Percentiles rank a stretch among this genome's conserved stretches.
These are phyloP conservation scores for Amaranthus palmeri DNA, from an alignment of 148 eudicot genomes.

Conservation along the genomic window DNA sequence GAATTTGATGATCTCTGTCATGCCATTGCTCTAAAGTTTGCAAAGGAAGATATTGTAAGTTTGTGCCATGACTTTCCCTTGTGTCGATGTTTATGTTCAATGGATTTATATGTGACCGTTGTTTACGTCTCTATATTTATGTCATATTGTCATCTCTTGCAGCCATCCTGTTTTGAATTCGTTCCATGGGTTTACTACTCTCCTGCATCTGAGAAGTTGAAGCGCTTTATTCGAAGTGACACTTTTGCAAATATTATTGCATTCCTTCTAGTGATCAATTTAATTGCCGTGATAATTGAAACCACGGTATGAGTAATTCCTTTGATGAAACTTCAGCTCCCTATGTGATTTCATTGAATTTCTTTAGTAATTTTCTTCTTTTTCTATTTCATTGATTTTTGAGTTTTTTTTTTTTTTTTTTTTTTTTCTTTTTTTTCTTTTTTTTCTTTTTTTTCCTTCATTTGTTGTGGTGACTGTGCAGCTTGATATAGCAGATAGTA, in stretches of 20 bases:
- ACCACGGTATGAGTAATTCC: slow-evolving; percentile 58
- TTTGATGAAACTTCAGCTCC: background rate
- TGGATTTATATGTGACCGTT: slow-evolving; percentile 3
- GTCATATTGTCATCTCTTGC: slow-evolving; percentile 25
- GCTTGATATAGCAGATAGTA: slow-evolving; percentile 82
- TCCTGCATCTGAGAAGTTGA: slow-evolving; percentile 48
- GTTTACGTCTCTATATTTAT: slow-evolving; percentile 18
- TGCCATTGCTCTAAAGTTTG: slow-evolving; percentile 85
- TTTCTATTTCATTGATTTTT: background rate
- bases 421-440: background rate
- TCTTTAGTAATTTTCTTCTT: background rate
- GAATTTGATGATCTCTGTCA: slow-evolving; percentile 94
- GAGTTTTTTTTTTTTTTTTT: background rate
- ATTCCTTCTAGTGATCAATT: slow-evolving; percentile 61
- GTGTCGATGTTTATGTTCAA: background rate
- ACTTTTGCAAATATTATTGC: slow-evolving; percentile 62
- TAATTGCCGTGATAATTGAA: slow-evolving; percentile 77
- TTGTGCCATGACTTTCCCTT: slow-evolving; percentile 1
- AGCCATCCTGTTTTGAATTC: slow-evolving; percentile 60
- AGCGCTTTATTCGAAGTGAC: slow-evolving; percentile 56
- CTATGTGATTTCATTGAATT: background rate
- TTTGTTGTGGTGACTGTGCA: slow-evolving; percentile 32
- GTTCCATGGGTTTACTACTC: slow-evolving; percentile 60
- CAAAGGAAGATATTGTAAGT: slow-evolving; percentile 78
- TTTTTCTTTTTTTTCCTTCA: too few relatives aligned